Evolutionary conservation across 75 land plant species (phyloP).

Genomic region (Larix kaempferi): DNA sequence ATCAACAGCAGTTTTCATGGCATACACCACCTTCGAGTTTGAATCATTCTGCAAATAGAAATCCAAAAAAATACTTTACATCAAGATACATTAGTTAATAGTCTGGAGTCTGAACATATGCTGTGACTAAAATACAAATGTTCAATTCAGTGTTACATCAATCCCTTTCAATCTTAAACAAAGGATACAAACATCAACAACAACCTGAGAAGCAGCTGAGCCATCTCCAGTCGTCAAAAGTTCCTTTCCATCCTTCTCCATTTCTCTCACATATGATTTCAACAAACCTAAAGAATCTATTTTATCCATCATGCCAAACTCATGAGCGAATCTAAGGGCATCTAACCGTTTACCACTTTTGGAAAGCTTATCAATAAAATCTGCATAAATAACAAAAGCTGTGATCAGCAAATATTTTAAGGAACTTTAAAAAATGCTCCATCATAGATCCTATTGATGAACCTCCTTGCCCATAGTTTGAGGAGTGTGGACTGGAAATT

Average conservation of each 20-base stretch:
- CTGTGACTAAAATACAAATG: no score
- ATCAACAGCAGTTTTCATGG: neutral
- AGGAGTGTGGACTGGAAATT: no score
- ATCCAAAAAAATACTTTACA: neutral
- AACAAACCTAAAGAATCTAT: neutral
- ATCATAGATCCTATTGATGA: neutral
- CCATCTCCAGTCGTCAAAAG: conserved; percentile 17
- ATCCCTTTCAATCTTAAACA: neutral
- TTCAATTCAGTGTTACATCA: neutral
- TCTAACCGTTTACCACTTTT: conserved; percentile 7
- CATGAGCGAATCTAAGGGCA: conserved; percentile 12
- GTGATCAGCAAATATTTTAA: neutral
- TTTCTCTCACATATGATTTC: conserved; percentile 8
- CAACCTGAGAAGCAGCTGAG: conserved; percentile 1
- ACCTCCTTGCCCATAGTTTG: neutral
- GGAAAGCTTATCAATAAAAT: conserved; percentile 11
- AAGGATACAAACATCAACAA: neutral
- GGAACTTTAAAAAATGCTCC: neutral
- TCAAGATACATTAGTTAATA: neutral
- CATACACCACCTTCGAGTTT: neutral
- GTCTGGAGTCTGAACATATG: no score
- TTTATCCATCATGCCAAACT: conserved; percentile 15
- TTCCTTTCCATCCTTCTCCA: conserved; percentile 11
- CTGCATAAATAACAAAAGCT: conserved; percentile 6
- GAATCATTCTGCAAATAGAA: conserved; percentile 3